Percentiles rank a stretch among this genome's conserved stretches.
phyloP scores from a whole-genome alignment of 202 grass and related monocot genomes.

The Cymbopogon flexuosus region DNA sequence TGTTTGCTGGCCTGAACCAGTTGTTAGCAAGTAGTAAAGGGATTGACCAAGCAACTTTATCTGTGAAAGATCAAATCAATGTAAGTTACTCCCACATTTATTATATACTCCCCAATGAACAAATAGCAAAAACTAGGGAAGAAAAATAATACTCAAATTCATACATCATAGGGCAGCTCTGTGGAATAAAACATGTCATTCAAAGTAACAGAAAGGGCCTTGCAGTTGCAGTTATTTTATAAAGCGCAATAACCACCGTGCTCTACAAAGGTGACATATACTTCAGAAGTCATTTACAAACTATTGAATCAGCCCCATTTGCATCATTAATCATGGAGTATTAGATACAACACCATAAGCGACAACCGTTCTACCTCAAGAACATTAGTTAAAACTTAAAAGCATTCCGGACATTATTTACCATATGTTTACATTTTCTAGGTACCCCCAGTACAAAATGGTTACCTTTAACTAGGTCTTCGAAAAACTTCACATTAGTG shows the following conservation, averaged over 20 bases:
- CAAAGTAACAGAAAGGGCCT: background rate
- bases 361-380: background rate
- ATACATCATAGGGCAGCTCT: background rate
- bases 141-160: background rate
- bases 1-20: slow-evolving; percentile 93
- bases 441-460: background rate
- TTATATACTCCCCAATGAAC: background rate
- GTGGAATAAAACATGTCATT: background rate
- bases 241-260: background rate
- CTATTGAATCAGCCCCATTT: background rate
- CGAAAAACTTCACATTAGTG: background rate
- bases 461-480: background rate
- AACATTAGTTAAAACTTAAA: background rate
- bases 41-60: slow-evolving; percentile 96
- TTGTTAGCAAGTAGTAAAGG: slow-evolving; percentile 94
- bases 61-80: slow-evolving; percentile 43
- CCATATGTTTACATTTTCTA: background rate
- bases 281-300: slow-evolving; percentile 2
- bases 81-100: background rate
- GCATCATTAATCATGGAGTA: background rate
- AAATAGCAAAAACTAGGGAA: background rate
- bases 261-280: background rate
- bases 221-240: background rate
- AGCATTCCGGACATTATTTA: background rate
- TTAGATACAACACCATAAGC: background rate